Evolutionary conservation across 1,284 basidiomycete species (phyloP).

Genomic region (Veloporphyrellus conicus): DNA sequence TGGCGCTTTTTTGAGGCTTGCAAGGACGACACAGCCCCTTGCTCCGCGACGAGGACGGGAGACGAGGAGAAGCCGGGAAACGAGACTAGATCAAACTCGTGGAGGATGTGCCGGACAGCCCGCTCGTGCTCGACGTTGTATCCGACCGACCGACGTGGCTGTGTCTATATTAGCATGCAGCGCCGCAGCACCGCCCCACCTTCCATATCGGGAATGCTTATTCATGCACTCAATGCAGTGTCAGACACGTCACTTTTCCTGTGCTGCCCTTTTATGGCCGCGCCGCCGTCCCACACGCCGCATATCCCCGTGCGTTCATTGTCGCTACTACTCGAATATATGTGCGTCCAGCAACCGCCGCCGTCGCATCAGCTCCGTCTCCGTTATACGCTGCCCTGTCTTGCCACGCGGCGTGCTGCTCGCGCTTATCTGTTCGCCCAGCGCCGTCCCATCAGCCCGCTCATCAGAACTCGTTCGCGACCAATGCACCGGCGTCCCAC

Average conservation of each 20-base stretch:
- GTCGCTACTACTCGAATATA: constrained; percentile 34
- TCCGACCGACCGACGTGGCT: constrained; percentile 28
- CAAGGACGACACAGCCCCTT: constrained; percentile 18
- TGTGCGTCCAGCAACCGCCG: constrained; percentile 67
- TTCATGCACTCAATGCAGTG: constrained; percentile 23
- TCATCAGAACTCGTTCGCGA: constrained; percentile 22
- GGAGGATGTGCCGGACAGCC: constrained; percentile 4
- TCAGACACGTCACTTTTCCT: constrained; percentile 7
- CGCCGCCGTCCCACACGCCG: neutral
- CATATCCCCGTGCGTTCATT: neutral
- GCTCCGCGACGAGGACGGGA: constrained; percentile 2
- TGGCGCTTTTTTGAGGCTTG: constrained; percentile 17
- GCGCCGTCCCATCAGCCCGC: constrained; percentile 18
- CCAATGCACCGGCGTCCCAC: constrained; percentile 22
- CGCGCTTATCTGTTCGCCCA: constrained; percentile 27
- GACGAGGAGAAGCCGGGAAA: constrained; percentile 12
- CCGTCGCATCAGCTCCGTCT: constrained; percentile 75
- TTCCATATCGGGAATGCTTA: constrained; percentile 13
- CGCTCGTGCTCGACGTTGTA: constrained; percentile 17
- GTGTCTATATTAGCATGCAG: constrained; percentile 33
- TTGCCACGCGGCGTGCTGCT: constrained; percentile 39
- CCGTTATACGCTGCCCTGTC: constrained; percentile 64
- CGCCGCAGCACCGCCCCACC: constrained; percentile 33
- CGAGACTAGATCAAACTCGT: constrained; percentile 5
- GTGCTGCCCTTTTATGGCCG: constrained; percentile 1